Evolutionary conservation across 2,329 filamentous ascomycete species (phyloP).

Genomic region (Geoglossum cookeanum): DNA sequence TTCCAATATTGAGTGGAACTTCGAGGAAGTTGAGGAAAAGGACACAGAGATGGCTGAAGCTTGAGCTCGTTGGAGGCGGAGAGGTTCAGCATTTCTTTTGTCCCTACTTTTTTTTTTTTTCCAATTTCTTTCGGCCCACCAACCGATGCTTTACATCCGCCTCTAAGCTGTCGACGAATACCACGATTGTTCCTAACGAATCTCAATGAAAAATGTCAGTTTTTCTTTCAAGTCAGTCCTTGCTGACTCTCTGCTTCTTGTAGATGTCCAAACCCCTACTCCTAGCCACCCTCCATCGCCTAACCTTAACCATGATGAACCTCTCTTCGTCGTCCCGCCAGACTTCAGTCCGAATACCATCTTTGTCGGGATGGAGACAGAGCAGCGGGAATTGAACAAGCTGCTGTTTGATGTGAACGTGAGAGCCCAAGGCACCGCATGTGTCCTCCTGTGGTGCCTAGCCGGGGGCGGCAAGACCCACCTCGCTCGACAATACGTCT

Average conservation of each 20-base stretch:
- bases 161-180: neutral
- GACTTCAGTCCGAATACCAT: constrained; percentile 42
- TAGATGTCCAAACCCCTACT: neutral
- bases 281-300: neutral
- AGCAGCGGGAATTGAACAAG: constrained; percentile 38
- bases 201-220: neutral
- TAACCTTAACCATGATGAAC: neutral
- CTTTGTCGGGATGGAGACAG: constrained; percentile 40
- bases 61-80: constrained; percentile 18
- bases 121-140: too few relatives aligned
- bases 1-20: neutral
- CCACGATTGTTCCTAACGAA: constrained; percentile 1
- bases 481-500: constrained; percentile 47
- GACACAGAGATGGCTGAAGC: constrained; percentile 1
- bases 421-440: constrained; percentile 36
- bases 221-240: constrained; percentile 12
- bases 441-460: constrained; percentile 43
- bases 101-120: constrained; percentile 3
- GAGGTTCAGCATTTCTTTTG: constrained; percentile 8
- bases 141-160: neutral
- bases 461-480: constrained; percentile 52
- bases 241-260: constrained; percentile 17
- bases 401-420: constrained; percentile 40
- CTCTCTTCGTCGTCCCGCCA: constrained; percentile 29
- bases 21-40: neutral